Conservation (phyloP, 2,329 filamentous ascomycete genomes). For the Blastomyces emzantsi region DNA sequence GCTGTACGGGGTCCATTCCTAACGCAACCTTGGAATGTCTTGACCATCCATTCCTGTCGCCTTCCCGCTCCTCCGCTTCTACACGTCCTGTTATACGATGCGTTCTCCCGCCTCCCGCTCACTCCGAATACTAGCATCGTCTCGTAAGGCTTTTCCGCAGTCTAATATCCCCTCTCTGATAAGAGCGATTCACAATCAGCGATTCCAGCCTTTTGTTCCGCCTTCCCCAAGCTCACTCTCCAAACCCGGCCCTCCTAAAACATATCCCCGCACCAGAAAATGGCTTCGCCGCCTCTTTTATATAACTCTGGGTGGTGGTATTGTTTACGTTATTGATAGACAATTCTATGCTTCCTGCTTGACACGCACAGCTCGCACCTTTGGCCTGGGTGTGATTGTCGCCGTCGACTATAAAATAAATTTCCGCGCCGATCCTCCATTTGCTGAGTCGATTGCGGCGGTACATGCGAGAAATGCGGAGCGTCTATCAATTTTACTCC, state of each 20-base stretch:
- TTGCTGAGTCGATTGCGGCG: slow-evolving; percentile 63
- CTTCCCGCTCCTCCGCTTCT: not conserved
- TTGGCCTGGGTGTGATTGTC: slow-evolving; percentile 66
- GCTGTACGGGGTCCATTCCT: not conserved
- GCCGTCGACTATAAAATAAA: slow-evolving; percentile 96
- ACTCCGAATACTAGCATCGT: not conserved
- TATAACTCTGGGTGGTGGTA: slow-evolving; percentile 50
- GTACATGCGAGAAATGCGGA: slow-evolving; percentile 78
- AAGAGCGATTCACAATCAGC: slow-evolving; percentile 11
- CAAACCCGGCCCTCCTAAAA: slow-evolving; percentile 58
- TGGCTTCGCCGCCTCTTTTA: slow-evolving; percentile 68
- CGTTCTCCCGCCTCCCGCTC: not conserved
- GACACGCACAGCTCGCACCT: slow-evolving; percentile 70
- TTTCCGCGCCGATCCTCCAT: slow-evolving; percentile 69
- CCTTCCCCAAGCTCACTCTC: slow-evolving; percentile 73
- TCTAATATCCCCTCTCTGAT: not conserved
- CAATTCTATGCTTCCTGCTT: slow-evolving; percentile 71
- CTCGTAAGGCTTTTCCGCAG: not conserved
- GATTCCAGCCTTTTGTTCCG: slow-evolving; percentile 51
- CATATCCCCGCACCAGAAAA: slow-evolving; percentile 60
- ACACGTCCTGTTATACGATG: not conserved
- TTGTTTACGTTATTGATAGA: slow-evolving; percentile 59
- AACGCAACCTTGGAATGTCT: slow-evolving; percentile 2
- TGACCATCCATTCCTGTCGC: not conserved
- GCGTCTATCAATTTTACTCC: slow-evolving; percentile 69